Conservation (phyloP, 345 rosid genomes). For the Corymbia maculata region DNA sequence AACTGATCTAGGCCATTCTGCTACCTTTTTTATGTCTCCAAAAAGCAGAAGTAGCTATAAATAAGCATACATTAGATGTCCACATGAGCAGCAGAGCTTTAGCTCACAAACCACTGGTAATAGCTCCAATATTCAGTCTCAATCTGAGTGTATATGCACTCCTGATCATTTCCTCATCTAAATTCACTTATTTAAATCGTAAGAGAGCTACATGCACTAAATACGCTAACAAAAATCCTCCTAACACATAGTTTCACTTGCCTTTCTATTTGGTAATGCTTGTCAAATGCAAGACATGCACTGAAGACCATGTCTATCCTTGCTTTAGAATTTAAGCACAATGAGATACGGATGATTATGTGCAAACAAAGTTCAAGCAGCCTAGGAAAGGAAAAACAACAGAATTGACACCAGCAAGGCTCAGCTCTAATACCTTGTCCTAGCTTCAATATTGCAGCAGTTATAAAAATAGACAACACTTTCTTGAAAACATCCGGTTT, state of each 20-base stretch:
- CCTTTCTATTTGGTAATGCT: not conserved
- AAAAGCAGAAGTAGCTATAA: not conserved
- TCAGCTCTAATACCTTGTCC: slow-evolving; percentile 66
- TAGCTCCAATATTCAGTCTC: not conserved
- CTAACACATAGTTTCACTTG: not conserved
- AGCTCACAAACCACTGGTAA: not conserved
- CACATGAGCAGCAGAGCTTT: not conserved
- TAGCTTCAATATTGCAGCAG: slow-evolving; percentile 95
- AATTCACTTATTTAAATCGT: not conserved
- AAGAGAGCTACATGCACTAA: not conserved
- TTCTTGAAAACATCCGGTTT: slow-evolving; percentile 57
- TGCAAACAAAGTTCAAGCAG: not conserved
- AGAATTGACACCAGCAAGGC: not conserved
- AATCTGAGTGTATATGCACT: not conserved
- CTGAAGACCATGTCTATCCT: not conserved
- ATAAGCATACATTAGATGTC: not conserved
- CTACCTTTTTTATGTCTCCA: not conserved
- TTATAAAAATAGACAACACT: slow-evolving; percentile 82
- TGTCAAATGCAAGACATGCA: not conserved
- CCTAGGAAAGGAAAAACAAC: not conserved
- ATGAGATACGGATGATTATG: not conserved
- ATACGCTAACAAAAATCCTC: not conserved
- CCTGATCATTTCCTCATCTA: not conserved
- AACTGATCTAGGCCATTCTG: not conserved
- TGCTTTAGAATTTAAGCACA: not conserved